A percentile compares a stretch with the other conserved stretches of the same genome.
Conservation (phyloP, 2,329 filamentous ascomycete genomes). For the Chrysosporium queenslandicum region DNA sequence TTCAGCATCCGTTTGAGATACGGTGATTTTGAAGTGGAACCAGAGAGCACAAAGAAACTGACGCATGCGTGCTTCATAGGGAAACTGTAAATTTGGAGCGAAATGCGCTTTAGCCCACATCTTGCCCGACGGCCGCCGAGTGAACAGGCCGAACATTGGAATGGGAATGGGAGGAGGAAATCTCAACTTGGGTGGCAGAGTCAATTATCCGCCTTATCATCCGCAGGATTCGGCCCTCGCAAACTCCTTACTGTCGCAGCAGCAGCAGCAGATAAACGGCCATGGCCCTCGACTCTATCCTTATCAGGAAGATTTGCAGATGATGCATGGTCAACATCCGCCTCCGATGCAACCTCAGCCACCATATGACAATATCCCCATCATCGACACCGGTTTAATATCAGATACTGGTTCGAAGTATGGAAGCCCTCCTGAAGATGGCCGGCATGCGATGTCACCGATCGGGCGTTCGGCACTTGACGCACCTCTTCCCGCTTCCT, state of each 20-base stretch:
- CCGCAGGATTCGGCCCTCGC: conserved; percentile 63
- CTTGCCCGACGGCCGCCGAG: conserved; percentile 80
- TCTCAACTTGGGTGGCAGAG: conserved; percentile 57
- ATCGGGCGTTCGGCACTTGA: conserved; percentile 72
- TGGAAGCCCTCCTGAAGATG: conserved; percentile 72
- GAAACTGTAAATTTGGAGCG: conserved; percentile 96
- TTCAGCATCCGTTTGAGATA: background rate
- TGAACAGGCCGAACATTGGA: conserved; percentile 58
- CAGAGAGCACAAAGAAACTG: background rate
- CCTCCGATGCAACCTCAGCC: conserved; percentile 22
- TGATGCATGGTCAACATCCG: conserved; percentile 36
- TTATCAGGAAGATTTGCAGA: conserved; percentile 35
- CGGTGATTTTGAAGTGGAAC: background rate
- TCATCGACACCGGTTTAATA: conserved; percentile 50
- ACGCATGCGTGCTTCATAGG: conserved; percentile 43
- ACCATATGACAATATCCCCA: conserved; percentile 43
- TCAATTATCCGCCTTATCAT: conserved; percentile 53
- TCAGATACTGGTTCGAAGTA: conserved; percentile 56
- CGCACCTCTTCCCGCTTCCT: conserved; percentile 83
- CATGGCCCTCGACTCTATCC: conserved; percentile 38
- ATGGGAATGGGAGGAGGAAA: conserved; percentile 44
- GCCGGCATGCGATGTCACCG: conserved; percentile 71
- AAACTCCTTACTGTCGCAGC: conserved; percentile 55
- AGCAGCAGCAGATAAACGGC: conserved; percentile 49
- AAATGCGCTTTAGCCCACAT: conserved; percentile 97